Conservation (phyloP, 345 rosid species). For the Rhodomyrtus tomentosa region DNA sequence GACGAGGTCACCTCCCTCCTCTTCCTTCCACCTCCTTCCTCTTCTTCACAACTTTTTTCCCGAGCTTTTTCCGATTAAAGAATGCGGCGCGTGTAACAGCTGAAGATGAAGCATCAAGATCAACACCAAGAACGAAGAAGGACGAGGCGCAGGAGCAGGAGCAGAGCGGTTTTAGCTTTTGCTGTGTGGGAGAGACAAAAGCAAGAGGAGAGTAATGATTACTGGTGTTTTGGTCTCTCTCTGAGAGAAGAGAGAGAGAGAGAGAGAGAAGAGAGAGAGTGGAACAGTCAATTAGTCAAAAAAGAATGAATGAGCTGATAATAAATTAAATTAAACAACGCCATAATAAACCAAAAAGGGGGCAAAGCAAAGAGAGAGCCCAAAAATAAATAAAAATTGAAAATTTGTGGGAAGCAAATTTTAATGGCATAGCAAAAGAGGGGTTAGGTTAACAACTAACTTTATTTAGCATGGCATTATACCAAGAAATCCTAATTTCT, state of each 20-base stretch:
- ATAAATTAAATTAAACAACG: not conserved
- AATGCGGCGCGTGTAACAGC: not conserved
- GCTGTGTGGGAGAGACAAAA: not conserved
- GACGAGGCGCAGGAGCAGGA: too few relatives aligned
- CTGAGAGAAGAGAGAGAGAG: not conserved
- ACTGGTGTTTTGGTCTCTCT: not conserved
- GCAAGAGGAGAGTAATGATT: not conserved
- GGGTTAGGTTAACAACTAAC: not conserved
- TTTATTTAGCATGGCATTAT: not conserved
- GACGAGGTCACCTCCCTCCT: not conserved
- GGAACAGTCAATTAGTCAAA: not conserved
- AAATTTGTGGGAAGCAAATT: not conserved
- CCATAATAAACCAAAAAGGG: not conserved
- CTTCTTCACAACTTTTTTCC: not conserved
- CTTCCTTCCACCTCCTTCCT: not conserved
- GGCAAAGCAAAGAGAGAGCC: not conserved
- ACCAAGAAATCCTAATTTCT: not conserved
- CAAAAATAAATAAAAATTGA: not conserved
- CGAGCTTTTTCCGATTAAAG: not conserved
- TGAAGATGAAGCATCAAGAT: not conserved
- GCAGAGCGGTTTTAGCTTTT: not conserved
- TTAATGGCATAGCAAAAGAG: not conserved
- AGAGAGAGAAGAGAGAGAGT: not conserved
- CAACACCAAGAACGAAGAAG: not conserved
- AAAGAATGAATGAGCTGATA: not conserved